Evolutionary conservation across 805 yeast species (phyloP).

Genomic region (Kazachstania psychrophila): DNA sequence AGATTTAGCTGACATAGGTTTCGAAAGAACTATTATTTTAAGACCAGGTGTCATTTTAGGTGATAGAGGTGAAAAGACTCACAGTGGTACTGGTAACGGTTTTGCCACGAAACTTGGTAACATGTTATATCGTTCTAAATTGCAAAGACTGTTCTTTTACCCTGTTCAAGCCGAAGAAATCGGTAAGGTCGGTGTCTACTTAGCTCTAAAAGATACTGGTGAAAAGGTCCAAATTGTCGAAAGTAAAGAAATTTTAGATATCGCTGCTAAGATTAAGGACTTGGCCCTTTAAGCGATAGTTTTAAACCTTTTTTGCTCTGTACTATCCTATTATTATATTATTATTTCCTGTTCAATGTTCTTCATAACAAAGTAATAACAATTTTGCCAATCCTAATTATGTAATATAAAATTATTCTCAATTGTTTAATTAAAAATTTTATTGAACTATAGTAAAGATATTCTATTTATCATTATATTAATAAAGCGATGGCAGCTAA

Average conservation of each 20-base stretch:
- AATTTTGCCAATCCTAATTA: no score
- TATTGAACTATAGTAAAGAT: no score
- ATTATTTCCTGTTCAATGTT: no score
- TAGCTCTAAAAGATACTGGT: slow-evolving; percentile 27
- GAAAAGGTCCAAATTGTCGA: slow-evolving; percentile 26
- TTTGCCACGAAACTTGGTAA: slow-evolving; percentile 29
- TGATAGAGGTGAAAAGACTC: slow-evolving; percentile 33
- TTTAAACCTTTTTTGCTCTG: no score
- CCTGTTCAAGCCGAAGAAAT: slow-evolving; percentile 62
- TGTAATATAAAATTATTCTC: no score
- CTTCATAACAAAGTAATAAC: no score
- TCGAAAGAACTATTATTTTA: slow-evolving; percentile 63
- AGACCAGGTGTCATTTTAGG: slow-evolving; percentile 75
- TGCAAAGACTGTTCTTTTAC: slow-evolving; percentile 27
- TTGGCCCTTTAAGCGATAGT: no score
- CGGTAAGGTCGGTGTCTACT: slow-evolving; percentile 44
- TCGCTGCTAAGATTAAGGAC: slow-evolving; percentile 10
- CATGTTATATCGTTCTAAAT: slow-evolving; percentile 28
- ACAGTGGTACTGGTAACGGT: slow-evolving; percentile 33
- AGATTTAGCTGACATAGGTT: slow-evolving; percentile 50
- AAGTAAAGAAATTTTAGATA: slow-evolving; percentile 24
- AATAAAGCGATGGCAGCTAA: slow-evolving; percentile 14
- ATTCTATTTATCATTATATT: slow-evolving; percentile 11
- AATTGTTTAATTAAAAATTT: no score
- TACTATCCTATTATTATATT: no score